These are phyloP conservation scores for Mariannaea sp. DNA, from an alignment of 2,329 filamentous ascomycete genomes.

Conservation along the genomic window DNA sequence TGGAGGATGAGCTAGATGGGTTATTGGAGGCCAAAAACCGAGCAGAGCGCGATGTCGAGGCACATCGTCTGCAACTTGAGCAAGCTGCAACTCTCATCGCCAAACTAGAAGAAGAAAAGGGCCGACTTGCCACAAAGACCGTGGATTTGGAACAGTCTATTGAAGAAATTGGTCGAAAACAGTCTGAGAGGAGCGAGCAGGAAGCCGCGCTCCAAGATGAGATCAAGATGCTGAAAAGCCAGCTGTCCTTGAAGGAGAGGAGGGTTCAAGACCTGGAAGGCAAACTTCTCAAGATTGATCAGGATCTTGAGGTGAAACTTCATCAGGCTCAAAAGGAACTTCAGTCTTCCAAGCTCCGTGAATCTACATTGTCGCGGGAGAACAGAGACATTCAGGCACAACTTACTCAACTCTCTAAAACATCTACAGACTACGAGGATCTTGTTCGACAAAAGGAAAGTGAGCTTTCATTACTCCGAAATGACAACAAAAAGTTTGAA, in stretches of 20 bases:
- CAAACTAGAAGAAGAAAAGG: constrained; percentile 85
- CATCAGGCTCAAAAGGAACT: constrained; percentile 79
- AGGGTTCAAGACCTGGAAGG: constrained; percentile 87
- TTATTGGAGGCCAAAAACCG: constrained; percentile 87
- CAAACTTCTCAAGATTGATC: constrained; percentile 82
- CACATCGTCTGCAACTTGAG: constrained; percentile 80
- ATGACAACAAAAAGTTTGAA: constrained; percentile 82
- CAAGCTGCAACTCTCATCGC: constrained; percentile 88
- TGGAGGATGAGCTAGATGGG: constrained; percentile 92
- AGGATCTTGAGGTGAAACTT: constrained; percentile 87
- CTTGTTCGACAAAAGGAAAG: constrained; percentile 92
- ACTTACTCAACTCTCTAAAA: constrained; percentile 83
- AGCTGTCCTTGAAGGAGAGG: constrained; percentile 84
- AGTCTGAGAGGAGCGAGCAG: constrained; percentile 74
- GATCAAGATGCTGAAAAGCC: constrained; percentile 88
- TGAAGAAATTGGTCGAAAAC: constrained; percentile 69
- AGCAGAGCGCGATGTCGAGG: constrained; percentile 82
- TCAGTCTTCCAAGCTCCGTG: constrained; percentile 71
- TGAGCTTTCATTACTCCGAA: constrained; percentile 82
- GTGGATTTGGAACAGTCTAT: constrained; percentile 73
- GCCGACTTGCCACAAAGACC: constrained; percentile 69
- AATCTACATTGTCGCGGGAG: constrained; percentile 78
- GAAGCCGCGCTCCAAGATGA: constrained; percentile 81
- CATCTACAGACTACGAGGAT: constrained; percentile 94
- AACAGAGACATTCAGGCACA: constrained; percentile 84